Base-by-base conservation (phyloP, 805 yeast species). In the Brettanomyces bruxellensis region DNA sequence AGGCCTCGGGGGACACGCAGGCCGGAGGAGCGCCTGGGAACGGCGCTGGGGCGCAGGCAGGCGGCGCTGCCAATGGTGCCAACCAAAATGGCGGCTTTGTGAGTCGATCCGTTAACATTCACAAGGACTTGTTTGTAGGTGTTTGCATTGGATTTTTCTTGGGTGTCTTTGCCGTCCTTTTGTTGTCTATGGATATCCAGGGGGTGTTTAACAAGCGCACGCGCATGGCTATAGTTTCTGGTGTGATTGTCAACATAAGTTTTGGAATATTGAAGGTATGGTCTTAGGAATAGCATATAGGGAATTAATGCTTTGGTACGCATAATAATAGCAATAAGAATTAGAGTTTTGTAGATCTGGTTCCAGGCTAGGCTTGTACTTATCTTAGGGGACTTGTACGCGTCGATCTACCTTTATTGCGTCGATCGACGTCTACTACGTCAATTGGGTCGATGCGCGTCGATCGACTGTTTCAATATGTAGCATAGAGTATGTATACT, bases 91-190 rank as follows among this genome's bases (percentile, higher is more conserved):
- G 59, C 12, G 45, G 40, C 23, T 35, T 63, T 39, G 59, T 66
- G 1, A 54, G 67, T 4, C 50, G 60, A 18, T 64, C 57, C 5
- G 45, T 55, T 1, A 62, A 59, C 39, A 62, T 66, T 11, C 85
- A 85, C 54, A 79, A 75, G 49, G 91, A 84, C 55, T 66, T 87
- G 41, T 63, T 87, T 34, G 51, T 85, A 32, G 95, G 95, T 3
- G 73, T 86, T 3, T 59, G 80, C 28, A 65, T 85, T 9, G 97
- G 97, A 0, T 79, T 83, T 51, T 77, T 83, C 44, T 65, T 87
- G 28, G 97, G 97, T 0, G 76, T 84, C 0, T 66, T 83, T 46
- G 81, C 87, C 5, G 60, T 88, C 18, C 74, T 88, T 45, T 59
- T 88, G 38, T 52, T 83, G 47, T 75, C 75, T 49, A 76, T 81